Percentiles rank a stretch among this genome's conserved stretches.
phyloP scores from a whole-genome alignment of 805 yeast genomes.

The Lachancea sp. region DNA sequence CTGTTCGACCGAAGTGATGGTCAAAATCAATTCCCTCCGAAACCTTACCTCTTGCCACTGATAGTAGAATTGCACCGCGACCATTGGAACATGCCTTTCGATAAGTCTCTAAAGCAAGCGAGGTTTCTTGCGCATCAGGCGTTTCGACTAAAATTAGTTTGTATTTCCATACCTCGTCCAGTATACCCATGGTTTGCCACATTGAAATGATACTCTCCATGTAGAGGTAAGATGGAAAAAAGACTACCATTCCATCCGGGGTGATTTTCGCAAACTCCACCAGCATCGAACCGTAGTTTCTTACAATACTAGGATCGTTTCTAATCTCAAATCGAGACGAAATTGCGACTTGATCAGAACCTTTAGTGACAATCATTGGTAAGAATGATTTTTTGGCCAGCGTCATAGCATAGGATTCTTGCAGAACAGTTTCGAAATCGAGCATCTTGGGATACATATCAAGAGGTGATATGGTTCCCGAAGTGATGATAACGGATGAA shows the following conservation, averaged over 20 bases:
- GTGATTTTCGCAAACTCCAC: conserved; percentile 92
- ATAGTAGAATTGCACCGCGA: conserved; percentile 89
- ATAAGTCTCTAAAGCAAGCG: conserved; percentile 90
- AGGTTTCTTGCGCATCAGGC: conserved; percentile 98
- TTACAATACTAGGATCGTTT: conserved; percentile 94
- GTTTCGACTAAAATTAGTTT: conserved; percentile 93
- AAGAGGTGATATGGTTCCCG: conserved; percentile 96
- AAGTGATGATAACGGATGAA: conserved; percentile 86
- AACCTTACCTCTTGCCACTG: conserved; percentile 98
- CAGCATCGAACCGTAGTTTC: conserved; percentile 89
- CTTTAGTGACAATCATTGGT: conserved; percentile 95
- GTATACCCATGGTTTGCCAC: conserved; percentile 98
- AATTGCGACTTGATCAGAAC: conserved; percentile 96
- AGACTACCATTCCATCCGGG: conserved; percentile 97
- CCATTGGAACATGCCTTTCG: conserved; percentile 96
- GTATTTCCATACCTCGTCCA: conserved; percentile 98
- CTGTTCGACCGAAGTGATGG: conserved; percentile 96
- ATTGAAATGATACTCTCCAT: conserved; percentile 97
- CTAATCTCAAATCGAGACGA: conserved; percentile 94
- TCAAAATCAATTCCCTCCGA: conserved; percentile 99
- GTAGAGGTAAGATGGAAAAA: conserved; percentile 92
- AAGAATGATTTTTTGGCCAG: conserved; percentile 85
- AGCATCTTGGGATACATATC: conserved; percentile 98
- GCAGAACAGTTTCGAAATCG: conserved; percentile 86
- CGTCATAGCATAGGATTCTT: conserved; percentile 94